phyloP scores from a whole-genome alignment of 169 alveolate species.

The Plasmodium ovale region DNA sequence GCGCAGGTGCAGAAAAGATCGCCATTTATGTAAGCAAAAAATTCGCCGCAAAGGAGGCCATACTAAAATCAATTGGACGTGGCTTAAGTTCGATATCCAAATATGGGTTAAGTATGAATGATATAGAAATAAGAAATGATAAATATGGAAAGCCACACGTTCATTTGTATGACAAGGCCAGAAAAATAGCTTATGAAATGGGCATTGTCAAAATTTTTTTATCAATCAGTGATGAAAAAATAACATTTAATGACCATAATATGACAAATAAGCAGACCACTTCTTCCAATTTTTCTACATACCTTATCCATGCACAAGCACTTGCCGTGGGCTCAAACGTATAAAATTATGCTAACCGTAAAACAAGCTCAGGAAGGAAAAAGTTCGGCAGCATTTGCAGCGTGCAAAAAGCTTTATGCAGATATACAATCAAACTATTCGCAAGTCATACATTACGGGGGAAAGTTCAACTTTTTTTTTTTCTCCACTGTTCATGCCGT shows the following conservation, averaged over 20 bases:
- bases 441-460: too few relatives aligned
- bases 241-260: constrained; percentile 14
- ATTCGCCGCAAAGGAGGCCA: constrained; percentile 70
- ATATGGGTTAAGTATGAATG: constrained; percentile 73
- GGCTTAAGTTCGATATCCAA: constrained; percentile 69
- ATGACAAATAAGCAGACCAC: not conserved
- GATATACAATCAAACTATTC: too few relatives aligned
- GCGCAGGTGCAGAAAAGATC: not conserved
- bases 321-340: constrained; percentile 56
- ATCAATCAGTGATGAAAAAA: constrained; percentile 64
- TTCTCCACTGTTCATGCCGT: too few relatives aligned
- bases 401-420: too few relatives aligned
- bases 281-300: constrained; percentile 11
- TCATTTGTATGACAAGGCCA: constrained; percentile 45
- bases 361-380: not conserved
- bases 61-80: constrained; percentile 50
- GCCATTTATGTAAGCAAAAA: constrained; percentile 69
- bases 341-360: too few relatives aligned
- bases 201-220: constrained; percentile 61
- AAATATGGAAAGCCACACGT: constrained; percentile 73
- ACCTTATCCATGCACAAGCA: constrained; percentile 64
- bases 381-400: too few relatives aligned
- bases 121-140: constrained; percentile 62
- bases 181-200: constrained; percentile 44
- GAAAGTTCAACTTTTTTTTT: too few relatives aligned